A percentile compares a stretch with the other conserved stretches of the same genome.
phyloP scores from a whole-genome alignment of 305 asterid species.

The Rubia tinctorum region DNA sequence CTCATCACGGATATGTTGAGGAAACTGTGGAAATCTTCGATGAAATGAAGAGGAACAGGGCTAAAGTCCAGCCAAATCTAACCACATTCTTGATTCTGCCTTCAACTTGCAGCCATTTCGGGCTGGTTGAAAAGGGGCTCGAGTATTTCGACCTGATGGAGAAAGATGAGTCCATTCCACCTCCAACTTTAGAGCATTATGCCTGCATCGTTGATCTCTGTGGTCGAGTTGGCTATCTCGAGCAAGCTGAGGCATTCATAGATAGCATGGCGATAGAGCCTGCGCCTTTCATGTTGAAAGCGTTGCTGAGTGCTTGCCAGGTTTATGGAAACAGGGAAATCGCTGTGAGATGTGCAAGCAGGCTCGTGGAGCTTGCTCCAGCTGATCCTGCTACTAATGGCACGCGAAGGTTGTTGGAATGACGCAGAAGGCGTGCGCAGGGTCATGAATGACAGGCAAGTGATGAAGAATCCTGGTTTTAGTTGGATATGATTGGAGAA shows the following conservation, averaged over 20 bases:
- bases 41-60: constrained; percentile 39
- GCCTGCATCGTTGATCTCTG: constrained; percentile 64
- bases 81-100: constrained; percentile 54
- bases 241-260: constrained; percentile 48
- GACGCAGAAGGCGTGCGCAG: constrained; percentile 49
- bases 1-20: constrained; percentile 50
- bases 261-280: constrained; percentile 44
- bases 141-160: constrained; percentile 52
- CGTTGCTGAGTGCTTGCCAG: constrained; percentile 50
- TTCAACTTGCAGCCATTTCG: constrained; percentile 63
- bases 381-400: constrained; percentile 56
- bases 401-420: constrained; percentile 55
- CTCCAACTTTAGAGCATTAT: constrained; percentile 51
- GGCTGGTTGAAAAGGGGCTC: constrained; percentile 50
- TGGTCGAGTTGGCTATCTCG: constrained; percentile 53
- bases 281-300: constrained; percentile 47
- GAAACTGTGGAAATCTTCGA: constrained; percentile 51
- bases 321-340: constrained; percentile 55
- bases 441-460: constrained; percentile 42
- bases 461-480: constrained; percentile 47
- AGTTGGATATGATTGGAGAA: constrained; percentile 45
- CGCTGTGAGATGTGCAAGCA: constrained; percentile 42
- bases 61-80: constrained; percentile 35
- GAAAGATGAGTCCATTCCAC: constrained; percentile 29
- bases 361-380: constrained; percentile 54